Evolutionary conservation across 108 stramenopile species (phyloP).

Genomic region (Pseudonitzschia pungens): DNA sequence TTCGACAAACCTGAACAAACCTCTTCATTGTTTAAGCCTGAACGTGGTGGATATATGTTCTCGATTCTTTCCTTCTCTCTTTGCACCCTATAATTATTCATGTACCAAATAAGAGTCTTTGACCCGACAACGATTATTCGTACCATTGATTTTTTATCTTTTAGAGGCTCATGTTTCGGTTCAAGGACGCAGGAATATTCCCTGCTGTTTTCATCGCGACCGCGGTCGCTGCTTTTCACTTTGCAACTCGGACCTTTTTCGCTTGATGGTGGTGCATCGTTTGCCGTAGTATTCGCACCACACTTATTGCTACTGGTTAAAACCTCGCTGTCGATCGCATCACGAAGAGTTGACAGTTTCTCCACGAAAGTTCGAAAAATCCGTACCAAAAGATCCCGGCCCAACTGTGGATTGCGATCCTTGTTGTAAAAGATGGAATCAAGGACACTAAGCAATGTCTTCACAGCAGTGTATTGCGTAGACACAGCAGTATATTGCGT

Average conservation of each 20-base stretch:
- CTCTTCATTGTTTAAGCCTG: conserved; percentile 53
- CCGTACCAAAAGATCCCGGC: conserved; percentile 79
- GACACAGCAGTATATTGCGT: conserved; percentile 84
- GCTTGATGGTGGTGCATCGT: neutral
- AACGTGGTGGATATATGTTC: conserved; percentile 19
- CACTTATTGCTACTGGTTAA: neutral
- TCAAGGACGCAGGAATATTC: neutral
- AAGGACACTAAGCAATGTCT: conserved; percentile 84
- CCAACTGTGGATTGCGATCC: conserved; percentile 72
- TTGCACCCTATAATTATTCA: conserved; percentile 74
- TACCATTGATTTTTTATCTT: conserved; percentile 75
- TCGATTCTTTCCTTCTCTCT: conserved; percentile 50
- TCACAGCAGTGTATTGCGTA: conserved; percentile 87
- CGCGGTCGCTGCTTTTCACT: neutral
- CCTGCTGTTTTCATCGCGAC: neutral
- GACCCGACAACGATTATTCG: conserved; percentile 88
- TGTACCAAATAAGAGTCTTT: conserved; percentile 94
- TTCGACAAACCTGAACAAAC: conserved; percentile 49
- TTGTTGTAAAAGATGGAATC: conserved; percentile 86
- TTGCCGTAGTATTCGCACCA: neutral
- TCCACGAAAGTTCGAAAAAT: conserved; percentile 78
- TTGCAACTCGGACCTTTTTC: neutral
- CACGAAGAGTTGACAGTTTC: conserved; percentile 78
- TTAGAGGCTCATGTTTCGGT: conserved; percentile 33
- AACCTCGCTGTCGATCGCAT: neutral